Conservation (phyloP, 2,329 filamentous ascomycete species). For the Cladosporium phlei region DNA sequence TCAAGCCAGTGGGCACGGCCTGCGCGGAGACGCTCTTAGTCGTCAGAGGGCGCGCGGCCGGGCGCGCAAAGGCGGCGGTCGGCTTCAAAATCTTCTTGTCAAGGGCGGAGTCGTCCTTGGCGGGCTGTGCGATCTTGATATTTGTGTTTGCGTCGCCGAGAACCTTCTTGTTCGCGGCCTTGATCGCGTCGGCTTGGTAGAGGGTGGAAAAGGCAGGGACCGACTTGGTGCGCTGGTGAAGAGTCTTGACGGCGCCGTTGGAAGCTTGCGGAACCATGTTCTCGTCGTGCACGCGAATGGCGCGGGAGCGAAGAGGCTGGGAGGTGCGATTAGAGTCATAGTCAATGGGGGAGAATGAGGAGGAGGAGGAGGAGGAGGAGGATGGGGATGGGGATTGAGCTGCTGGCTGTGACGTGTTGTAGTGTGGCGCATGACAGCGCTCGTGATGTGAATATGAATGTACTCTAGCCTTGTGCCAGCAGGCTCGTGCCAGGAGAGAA, state of each 20-base stretch:
- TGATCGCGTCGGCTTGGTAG: conserved; percentile 51
- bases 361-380: conserved; percentile 18
- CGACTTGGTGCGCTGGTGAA: conserved; percentile 82
- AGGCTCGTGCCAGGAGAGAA: conserved; percentile 7
- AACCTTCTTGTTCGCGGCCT: conserved; percentile 61
- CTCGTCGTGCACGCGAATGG: conserved; percentile 63
- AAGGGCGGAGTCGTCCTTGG: conserved; percentile 55
- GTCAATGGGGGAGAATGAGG: too few species aligned
- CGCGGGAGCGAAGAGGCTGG: conserved; percentile 67
- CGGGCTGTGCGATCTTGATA: conserved; percentile 28
- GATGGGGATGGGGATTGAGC: neutral
- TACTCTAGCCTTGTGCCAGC: neutral
- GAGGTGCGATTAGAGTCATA: conserved; percentile 14
- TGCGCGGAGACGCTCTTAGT: conserved; percentile 30
- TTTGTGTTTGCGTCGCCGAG: conserved; percentile 31
- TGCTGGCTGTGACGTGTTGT: conserved; percentile 10
- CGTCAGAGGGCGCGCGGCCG: conserved; percentile 56
- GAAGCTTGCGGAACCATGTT: conserved; percentile 51
- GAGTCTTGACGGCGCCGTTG: conserved; percentile 47
- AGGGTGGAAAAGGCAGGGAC: conserved; percentile 57
- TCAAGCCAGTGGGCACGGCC: conserved; percentile 27
- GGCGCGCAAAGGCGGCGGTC: conserved; percentile 42
- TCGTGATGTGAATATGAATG: too few species aligned
- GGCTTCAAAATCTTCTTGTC: conserved; percentile 45
- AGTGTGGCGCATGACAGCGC: conserved; percentile 3